phyloP scores from a whole-genome alignment of 2,329 filamentous ascomycete genomes.

The Ophiostoma sp. region DNA sequence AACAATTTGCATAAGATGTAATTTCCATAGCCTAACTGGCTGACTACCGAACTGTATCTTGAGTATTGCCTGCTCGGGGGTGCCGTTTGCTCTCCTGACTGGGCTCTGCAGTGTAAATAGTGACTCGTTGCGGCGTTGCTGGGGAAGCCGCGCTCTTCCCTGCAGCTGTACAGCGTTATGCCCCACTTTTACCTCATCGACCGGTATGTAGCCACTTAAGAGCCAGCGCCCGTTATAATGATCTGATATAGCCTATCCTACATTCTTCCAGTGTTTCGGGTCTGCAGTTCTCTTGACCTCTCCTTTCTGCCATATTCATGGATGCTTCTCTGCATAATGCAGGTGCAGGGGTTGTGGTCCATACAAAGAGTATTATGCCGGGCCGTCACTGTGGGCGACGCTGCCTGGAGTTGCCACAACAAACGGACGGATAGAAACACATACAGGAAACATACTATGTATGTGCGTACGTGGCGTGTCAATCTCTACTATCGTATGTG shows the following conservation, averaged over 20 bases:
- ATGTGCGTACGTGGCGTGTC: no score
- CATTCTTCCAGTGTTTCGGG: constrained; percentile 2
- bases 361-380: not conserved
- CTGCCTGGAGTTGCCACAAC: not conserved
- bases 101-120: not conserved
- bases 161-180: not conserved
- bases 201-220: not conserved
- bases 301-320: not conserved
- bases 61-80: not conserved
- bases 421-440: not conserved
- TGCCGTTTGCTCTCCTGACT: not conserved
- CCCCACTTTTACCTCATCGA: not conserved
- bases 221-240: not conserved
- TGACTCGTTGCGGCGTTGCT: not conserved
- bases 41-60: not conserved
- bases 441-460: not conserved
- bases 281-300: not conserved
- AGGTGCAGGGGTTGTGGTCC: not conserved
- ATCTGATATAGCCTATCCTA: not conserved
- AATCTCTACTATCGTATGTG: no score
- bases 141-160: not conserved
- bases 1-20: not conserved
- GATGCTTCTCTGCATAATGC: not conserved
- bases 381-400: not conserved
- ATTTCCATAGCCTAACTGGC: not conserved